Evolutionary conservation across 2,329 filamentous ascomycete species (phyloP), one percentile per base, ranked within the genome.

Genomic region (Sarocladiaceae sp.): DNA sequence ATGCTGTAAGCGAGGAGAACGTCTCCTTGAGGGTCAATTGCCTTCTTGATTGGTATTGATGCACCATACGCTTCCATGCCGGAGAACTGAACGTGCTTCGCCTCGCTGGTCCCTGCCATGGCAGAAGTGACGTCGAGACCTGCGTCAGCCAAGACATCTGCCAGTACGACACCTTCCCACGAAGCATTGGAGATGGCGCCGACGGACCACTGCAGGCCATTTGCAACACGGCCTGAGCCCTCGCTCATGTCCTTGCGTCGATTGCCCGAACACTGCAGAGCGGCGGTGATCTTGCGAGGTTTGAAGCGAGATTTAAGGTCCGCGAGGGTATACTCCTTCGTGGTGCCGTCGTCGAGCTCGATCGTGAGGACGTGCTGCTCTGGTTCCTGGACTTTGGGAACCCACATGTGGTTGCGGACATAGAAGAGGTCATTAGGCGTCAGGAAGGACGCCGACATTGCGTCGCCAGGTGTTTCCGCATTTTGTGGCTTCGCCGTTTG

Each of bases 1-100:
- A 86, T 86, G 39, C 70, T 69, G 52, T 79, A 84, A 0, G 82
- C 81, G 1, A 85, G 65, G 21, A 86, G 63, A 6, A 85, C 82
- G 50, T 86, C 82, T 44, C 74, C 77, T 27, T 70, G 68, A 0
- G 75, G 74, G 41, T 82, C 78, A 15, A 82, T 58, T 0, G 75
- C 75, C 18, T 78, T 73, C 26, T 69, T 63, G 40, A 83, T 66
- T 1, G 80, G 78, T 35, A 83, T 82, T 29, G 73, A 82, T 12
- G 79, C 69, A 47, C 73, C 73, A 55, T 82, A 81, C 12, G 78
- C 76, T 57, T 83, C 78, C 39, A 76, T 62, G 11, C 75, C 76
- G 7, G 70, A 66, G 52, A 83, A 78, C 23, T 79, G 75, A 10
- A 78, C 73, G 51, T 80, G 77, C 39, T 68, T 68, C 32, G 59